These are phyloP conservation scores for Aspergillus nanangensis DNA, from an alignment of 495 filamentous ascomycete genomes.

Conservation along the genomic window DNA sequence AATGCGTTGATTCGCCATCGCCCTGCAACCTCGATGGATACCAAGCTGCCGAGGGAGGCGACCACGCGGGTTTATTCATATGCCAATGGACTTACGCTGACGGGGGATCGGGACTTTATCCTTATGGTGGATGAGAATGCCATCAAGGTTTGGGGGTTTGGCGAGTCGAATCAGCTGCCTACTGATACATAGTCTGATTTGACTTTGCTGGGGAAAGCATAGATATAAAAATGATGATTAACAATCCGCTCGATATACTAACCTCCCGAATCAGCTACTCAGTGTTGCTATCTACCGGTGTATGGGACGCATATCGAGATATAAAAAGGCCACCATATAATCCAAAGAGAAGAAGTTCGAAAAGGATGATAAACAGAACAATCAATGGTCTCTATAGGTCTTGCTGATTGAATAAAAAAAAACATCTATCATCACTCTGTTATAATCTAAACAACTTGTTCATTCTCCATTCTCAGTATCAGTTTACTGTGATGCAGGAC, in stretches of 20 bases:
- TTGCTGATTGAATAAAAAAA: background rate
- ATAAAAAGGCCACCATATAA: background rate
- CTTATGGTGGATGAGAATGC: constrained; percentile 11
- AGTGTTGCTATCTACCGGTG: too few species aligned
- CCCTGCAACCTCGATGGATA: constrained; percentile 7
- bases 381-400: constrained; percentile 14
- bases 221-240: background rate
- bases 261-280: too few species aligned
- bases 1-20: constrained; percentile 6
- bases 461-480: background rate
- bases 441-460: background rate
- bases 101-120: constrained; percentile 13
- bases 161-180: background rate
- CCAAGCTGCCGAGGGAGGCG: constrained; percentile 9
- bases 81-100: constrained; percentile 5
- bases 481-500: background rate
- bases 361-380: constrained; percentile 21
- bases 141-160: constrained; percentile 16
- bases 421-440: background rate
- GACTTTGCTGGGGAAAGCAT: background rate
- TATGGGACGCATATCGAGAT: too few species aligned
- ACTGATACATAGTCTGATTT: background rate
- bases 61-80: constrained; percentile 5
- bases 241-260: background rate
- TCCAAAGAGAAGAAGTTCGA: constrained; percentile 34